Evolutionary conservation across 192 early-diverging fungal genomes (phyloP).

Genomic region (Backusella psychrophila): DNA sequence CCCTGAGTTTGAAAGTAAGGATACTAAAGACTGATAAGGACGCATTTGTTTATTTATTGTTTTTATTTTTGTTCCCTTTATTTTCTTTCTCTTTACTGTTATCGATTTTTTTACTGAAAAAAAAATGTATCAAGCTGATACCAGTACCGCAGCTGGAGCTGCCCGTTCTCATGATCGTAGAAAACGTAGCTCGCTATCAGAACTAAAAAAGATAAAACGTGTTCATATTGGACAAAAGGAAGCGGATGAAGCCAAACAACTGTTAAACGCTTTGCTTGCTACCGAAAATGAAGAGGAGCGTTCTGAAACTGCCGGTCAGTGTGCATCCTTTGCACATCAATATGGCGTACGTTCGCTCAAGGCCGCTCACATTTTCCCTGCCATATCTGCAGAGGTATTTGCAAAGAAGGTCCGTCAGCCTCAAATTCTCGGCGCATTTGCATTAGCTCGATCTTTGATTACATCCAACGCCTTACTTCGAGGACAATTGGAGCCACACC

Average conservation of each 20-base stretch:
- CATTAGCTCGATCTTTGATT: neutral
- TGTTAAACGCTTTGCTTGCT: slow-evolving; percentile 12
- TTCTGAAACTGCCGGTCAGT: slow-evolving; percentile 16
- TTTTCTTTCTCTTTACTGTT: neutral
- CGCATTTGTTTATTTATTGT: neutral
- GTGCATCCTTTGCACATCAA: slow-evolving; percentile 35
- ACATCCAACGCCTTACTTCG: slow-evolving; percentile 53
- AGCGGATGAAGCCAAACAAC: slow-evolving; percentile 22
- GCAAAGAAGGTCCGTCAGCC: slow-evolving; percentile 57
- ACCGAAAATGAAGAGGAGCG: slow-evolving; percentile 16
- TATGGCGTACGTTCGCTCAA: slow-evolving; percentile 60
- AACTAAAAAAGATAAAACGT: neutral
- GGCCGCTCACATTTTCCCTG: slow-evolving; percentile 56
- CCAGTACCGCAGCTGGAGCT: neutral
- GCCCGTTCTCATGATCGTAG: neutral
- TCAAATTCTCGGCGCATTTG: neutral
- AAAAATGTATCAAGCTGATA: slow-evolving; percentile 9
- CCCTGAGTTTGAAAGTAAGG: neutral
- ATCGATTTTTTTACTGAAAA: neutral
- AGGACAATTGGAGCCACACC: slow-evolving; percentile 65
- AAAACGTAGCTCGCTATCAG: neutral
- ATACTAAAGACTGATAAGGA: neutral
- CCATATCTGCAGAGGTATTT: slow-evolving; percentile 55
- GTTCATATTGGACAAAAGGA: slow-evolving; percentile 7
- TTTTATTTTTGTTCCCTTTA: slow-evolving; percentile 1